Conservation (phyloP, 1,284 basidiomycete genomes). For the Naganishia liquefaciens region DNA sequence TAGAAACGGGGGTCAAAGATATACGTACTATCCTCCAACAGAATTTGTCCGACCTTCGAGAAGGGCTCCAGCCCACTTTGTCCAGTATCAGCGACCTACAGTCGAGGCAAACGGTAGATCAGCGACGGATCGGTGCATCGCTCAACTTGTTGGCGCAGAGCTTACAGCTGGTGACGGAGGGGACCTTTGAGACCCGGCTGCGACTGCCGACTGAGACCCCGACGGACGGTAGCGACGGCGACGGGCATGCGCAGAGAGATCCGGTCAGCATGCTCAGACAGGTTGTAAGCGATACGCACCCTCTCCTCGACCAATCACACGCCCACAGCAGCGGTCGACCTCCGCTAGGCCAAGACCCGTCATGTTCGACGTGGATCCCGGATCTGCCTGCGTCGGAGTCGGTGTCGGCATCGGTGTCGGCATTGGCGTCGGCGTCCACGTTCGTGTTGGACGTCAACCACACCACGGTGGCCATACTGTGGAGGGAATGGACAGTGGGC, state of each 20-base stretch:
- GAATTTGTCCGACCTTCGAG: not conserved
- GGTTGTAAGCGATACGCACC: not conserved
- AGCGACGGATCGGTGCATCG: not conserved
- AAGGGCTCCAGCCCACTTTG: not conserved
- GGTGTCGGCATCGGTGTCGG: not conserved
- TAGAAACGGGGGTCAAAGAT: not conserved
- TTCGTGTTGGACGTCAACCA: slow-evolving; percentile 9
- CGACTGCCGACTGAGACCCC: not conserved
- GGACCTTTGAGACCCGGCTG: slow-evolving; percentile 1
- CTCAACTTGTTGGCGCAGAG: slow-evolving; percentile 2
- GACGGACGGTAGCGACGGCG: not conserved
- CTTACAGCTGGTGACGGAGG: not conserved
- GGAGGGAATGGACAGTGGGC: slow-evolving; percentile 7
- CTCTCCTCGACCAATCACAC: not conserved
- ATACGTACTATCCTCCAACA: not conserved
- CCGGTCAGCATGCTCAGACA: not conserved
- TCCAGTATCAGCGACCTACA: not conserved
- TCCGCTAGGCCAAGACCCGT: not conserved
- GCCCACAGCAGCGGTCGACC: not conserved
- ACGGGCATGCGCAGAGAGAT: not conserved
- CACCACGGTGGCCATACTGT: not conserved
- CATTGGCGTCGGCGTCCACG: not conserved
- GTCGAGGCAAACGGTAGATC: not conserved
- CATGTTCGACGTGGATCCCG: not conserved
- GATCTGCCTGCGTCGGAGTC: not conserved